Evolutionary conservation across 1,139 yeast species (phyloP), one percentile per base, ranked within the genome.

Genomic region (Scheffersomyces lignicola): DNA sequence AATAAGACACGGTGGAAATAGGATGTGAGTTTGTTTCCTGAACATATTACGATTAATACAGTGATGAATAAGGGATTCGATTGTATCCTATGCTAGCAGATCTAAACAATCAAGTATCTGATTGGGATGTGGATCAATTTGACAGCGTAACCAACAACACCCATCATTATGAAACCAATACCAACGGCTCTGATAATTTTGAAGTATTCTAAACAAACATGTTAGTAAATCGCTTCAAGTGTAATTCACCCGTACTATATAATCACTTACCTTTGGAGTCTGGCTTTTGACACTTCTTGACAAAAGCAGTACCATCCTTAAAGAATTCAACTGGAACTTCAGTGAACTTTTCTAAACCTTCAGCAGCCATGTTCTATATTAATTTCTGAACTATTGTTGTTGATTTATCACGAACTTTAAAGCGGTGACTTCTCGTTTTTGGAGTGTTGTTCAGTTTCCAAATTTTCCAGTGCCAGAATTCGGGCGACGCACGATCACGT

Each of bases 111-210:
- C 70, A 90, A 80, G 69, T 89, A 94, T 73, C 97, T 85, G 70
- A 90, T 89, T 58, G 98, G 98, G 55, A 90, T 90, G 68, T 90
- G 98, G 55, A 90, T 77, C 59, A 90, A 78, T 71, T 92, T 92
- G 66, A 92, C 95, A 54, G 83, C 86, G 69, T 89, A 92, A 41
- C 98, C 98, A 54, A 92, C 95, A 54, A 88, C 85, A 55, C 98
- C 98, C 92, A 92, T 94, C 79, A 90, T 90, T 51, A 90, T 70
- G 67, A 90, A 92, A 52, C 98, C 98, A 49, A 89, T 76, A 54
- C 97, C 97, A 39, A 92, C 97, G 38, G 97, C 97, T 68, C 92
- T 83, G 49, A 92, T 78, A 58, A 90, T 86, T 65, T 85, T 84
- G 42, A 82, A 54, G 73, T 86, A 90, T 69, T 92, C 98, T 26